Percentiles rank a stretch among this genome's conserved stretches.
Evolutionary conservation across 768 basidiomycete species (phyloP).

Genomic region (Rhodotorula paludigena): DNA sequence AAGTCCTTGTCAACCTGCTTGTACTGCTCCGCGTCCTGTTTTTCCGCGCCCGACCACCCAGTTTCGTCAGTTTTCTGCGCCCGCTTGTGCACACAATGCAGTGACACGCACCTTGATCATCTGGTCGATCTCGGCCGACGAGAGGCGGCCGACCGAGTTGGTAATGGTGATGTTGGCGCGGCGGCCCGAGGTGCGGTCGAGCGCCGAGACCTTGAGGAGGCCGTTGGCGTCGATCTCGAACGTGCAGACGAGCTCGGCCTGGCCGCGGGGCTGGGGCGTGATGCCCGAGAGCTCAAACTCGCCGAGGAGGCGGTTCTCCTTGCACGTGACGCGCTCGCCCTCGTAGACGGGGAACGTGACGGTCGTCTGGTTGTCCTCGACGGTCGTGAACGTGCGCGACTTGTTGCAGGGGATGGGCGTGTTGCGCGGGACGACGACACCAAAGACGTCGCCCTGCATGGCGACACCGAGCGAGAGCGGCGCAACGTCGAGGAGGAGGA

Average conservation of each 20-base stretch:
- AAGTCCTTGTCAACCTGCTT: slow-evolving; percentile 91
- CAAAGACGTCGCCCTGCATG: slow-evolving; percentile 99
- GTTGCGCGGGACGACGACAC: slow-evolving; percentile 98
- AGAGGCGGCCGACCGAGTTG: slow-evolving; percentile 98
- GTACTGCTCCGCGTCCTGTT: slow-evolving; percentile 84
- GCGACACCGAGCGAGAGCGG: slow-evolving; percentile 98
- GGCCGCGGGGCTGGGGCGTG: slow-evolving; percentile 98
- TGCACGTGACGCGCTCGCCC: slow-evolving; percentile 99
- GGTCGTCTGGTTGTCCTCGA: slow-evolving; percentile 99
- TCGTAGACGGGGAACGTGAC: slow-evolving; percentile 99
- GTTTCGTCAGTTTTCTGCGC: neutral
- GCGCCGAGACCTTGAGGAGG: slow-evolving; percentile 95
- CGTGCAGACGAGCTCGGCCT: slow-evolving; percentile 98
- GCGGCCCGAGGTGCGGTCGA: slow-evolving; percentile 97
- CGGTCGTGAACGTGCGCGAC: slow-evolving; percentile 96
- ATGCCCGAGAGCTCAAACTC: slow-evolving; percentile 99
- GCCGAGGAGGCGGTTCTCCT: slow-evolving; percentile 96
- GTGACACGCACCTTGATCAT: slow-evolving; percentile 70
- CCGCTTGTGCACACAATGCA: neutral
- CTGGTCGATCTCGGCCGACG: slow-evolving; percentile 95
- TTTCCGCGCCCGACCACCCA: too few relatives aligned
- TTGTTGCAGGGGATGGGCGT: slow-evolving; percentile 99
- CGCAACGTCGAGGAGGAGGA: slow-evolving; percentile 93
- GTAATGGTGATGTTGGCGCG: slow-evolving; percentile 75
- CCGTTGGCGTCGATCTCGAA: slow-evolving; percentile 99